These are phyloP conservation scores for Ilex aquifolium DNA, from an alignment of 257 asterid genomes.

Conservation along the genomic window DNA sequence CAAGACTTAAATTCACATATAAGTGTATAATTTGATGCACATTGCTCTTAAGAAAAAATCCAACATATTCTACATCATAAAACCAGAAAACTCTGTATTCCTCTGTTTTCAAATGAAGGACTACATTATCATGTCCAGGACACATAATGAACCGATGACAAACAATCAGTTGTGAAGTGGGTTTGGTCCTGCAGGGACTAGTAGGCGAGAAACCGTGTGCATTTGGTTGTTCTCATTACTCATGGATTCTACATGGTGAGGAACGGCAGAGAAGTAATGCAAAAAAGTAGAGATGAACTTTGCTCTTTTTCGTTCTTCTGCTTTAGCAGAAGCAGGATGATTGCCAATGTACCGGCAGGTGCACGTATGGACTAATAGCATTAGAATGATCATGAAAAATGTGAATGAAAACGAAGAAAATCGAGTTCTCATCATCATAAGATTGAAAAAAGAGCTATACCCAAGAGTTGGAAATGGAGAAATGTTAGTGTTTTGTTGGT, in stretches of 20 bases:
- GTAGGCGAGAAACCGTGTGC: constrained; percentile 27
- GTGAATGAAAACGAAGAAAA: constrained; percentile 5
- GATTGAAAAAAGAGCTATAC: too few species aligned
- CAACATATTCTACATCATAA: too few species aligned
- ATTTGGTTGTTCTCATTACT: constrained; percentile 6
- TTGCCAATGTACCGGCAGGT: constrained; percentile 15
- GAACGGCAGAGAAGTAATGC: constrained; percentile 23
- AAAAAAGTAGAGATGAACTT: constrained; percentile 22
- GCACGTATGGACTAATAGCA: constrained; percentile 1
- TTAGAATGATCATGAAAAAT: constrained; percentile 8
- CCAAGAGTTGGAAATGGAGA: too few species aligned
- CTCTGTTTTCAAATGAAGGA: too few species aligned
- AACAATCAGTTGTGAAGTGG: constrained; percentile 40
- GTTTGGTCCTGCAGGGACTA: constrained; percentile 41
- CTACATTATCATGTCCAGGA: too few species aligned
- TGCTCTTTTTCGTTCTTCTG: constrained; percentile 15
- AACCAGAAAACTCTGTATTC: too few species aligned
- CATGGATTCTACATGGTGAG: constrained; percentile 9
- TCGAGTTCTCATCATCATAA: constrained; percentile 5
- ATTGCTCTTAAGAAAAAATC: too few species aligned
- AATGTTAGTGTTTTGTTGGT: too few species aligned
- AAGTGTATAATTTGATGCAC: too few species aligned
- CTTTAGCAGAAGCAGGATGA: neutral
- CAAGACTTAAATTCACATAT: too few species aligned
- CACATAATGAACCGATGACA: too few species aligned